phyloP scores from a whole-genome alignment of 352 stramenopile genomes.

The Phytopythium aichiense region DNA sequence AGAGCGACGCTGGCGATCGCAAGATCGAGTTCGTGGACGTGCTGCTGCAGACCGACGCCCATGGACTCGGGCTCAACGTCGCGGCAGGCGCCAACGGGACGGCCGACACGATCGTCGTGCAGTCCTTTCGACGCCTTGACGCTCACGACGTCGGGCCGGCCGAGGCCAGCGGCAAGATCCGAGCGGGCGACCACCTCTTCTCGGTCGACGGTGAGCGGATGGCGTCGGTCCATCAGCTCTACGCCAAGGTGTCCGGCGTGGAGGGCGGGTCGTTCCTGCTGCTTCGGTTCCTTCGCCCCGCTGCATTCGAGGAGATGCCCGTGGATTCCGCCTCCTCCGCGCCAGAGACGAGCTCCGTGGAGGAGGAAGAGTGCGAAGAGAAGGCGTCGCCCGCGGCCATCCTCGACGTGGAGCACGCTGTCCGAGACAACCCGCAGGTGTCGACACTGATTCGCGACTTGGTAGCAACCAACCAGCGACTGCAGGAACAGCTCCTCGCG shows the following conservation, averaged over 20 bases:
- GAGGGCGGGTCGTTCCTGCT: slow-evolving; percentile 27
- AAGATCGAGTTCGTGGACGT: slow-evolving; percentile 25
- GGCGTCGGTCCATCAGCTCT: slow-evolving; percentile 25
- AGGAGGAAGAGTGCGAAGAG: neutral
- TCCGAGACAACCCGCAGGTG: slow-evolving; percentile 21
- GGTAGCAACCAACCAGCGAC: slow-evolving; percentile 30
- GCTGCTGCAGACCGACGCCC: slow-evolving; percentile 37
- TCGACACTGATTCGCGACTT: slow-evolving; percentile 37
- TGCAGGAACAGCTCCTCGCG: slow-evolving; percentile 47
- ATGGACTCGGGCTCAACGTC: slow-evolving; percentile 47
- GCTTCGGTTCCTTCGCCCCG: slow-evolving; percentile 31
- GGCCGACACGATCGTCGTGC: slow-evolving; percentile 18
- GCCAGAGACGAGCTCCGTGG: neutral
- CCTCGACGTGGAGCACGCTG: slow-evolving; percentile 1
- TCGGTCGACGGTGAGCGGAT: slow-evolving; percentile 38
- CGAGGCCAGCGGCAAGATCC: slow-evolving; percentile 40
- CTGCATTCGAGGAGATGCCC: neutral
- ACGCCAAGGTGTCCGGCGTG: slow-evolving; percentile 6
- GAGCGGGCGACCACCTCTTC: slow-evolving; percentile 33
- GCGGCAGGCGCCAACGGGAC: neutral
- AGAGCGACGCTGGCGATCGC: neutral
- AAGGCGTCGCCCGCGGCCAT: neutral
- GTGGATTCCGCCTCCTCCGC: neutral
- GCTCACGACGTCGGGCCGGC: slow-evolving; percentile 37
- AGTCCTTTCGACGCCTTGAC: slow-evolving; percentile 43